Percentiles rank a stretch among this genome's conserved stretches.
Conservation (phyloP, 202 grass and related monocot genomes). For the Zoysia matrella region DNA sequence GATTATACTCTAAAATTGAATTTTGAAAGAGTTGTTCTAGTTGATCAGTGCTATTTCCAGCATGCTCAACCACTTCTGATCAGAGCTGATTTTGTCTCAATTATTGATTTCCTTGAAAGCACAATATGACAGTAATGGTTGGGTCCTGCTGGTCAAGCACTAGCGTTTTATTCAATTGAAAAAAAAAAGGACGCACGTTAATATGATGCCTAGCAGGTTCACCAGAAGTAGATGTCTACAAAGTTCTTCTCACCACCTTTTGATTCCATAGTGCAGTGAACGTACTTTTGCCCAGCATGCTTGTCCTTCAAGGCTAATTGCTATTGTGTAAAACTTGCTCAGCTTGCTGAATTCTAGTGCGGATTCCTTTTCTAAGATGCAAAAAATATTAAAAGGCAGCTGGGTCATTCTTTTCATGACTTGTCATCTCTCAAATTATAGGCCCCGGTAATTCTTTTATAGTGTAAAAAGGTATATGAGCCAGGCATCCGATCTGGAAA, state of each 20-base stretch:
- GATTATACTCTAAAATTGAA: not conserved
- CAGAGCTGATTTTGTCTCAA: slow-evolving; percentile 40
- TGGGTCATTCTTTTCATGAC: slow-evolving; percentile 25
- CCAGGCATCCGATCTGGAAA: not conserved
- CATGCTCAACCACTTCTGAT: slow-evolving; percentile 36
- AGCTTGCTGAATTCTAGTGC: slow-evolving; percentile 30
- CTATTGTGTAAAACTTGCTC: slow-evolving; percentile 42
- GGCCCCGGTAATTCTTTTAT: slow-evolving; percentile 27
- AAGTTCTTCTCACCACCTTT: slow-evolving; percentile 50
- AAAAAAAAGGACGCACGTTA: slow-evolving; percentile 35
- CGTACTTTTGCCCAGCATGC: slow-evolving; percentile 36
- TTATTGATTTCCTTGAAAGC: slow-evolving; percentile 44
- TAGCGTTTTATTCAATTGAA: slow-evolving; percentile 55
- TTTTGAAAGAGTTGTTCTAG: not conserved
- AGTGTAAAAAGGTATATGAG: slow-evolving; percentile 19
- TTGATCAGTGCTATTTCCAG: not conserved
- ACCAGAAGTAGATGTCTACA: slow-evolving; percentile 44
- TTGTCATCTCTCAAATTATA: slow-evolving; percentile 40
- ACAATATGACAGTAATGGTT: slow-evolving; percentile 17
- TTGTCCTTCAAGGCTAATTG: slow-evolving; percentile 41
- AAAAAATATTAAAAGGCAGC: not conserved
- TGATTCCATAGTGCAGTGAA: slow-evolving; percentile 46
- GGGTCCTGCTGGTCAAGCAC: slow-evolving; percentile 49
- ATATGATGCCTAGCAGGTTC: slow-evolving; percentile 45
- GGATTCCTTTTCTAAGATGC: slow-evolving; percentile 32